These are phyloP conservation scores for Ustilago sp. DNA, from an alignment of 1,284 basidiomycete genomes.

Conservation along the genomic window DNA sequence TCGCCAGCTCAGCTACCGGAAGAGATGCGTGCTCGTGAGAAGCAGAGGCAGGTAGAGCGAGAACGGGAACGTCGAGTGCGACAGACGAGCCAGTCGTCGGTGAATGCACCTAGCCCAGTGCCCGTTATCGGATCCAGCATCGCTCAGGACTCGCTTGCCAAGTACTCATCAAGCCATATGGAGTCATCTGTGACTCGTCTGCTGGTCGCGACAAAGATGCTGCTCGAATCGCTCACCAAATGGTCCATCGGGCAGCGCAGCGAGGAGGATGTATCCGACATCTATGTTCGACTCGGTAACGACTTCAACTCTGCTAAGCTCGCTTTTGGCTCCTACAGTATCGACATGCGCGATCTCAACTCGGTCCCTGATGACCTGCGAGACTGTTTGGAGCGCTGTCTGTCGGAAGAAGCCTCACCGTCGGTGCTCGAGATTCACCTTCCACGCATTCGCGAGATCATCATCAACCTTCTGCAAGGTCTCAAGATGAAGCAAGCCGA, in stretches of 20 bases:
- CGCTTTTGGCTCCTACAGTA: conserved; percentile 86
- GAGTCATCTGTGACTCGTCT: conserved; percentile 93
- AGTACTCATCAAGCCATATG: conserved; percentile 72
- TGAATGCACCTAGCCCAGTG: conserved; percentile 18
- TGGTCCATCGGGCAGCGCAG: conserved; percentile 75
- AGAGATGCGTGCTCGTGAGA: conserved; percentile 52
- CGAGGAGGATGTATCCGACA: conserved; percentile 90
- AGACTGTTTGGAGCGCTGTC: conserved; percentile 85
- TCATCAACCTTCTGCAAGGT: conserved; percentile 90
- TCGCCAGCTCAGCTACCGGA: conserved; percentile 54
- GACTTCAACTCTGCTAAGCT: conserved; percentile 94
- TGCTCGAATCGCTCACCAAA: conserved; percentile 88
- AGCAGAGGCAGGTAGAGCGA: conserved; percentile 41
- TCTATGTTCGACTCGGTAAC: conserved; percentile 95
- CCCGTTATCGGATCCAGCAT: conserved; percentile 8
- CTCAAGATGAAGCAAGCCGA: conserved; percentile 89
- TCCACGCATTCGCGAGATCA: conserved; percentile 90
- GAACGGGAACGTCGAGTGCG: conserved; percentile 42
- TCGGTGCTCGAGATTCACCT: conserved; percentile 89
- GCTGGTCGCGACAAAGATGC: conserved; percentile 92
- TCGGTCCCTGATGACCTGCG: conserved; percentile 90
- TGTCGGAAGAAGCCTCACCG: conserved; percentile 87
- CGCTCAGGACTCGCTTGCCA: conserved; percentile 26
- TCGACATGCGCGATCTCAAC: conserved; percentile 91
- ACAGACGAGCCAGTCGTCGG: conserved; percentile 40